Conservation (phyloP, 176 grass and related monocot genomes). For the bread wheat (Triticum aestivum) region DNA sequence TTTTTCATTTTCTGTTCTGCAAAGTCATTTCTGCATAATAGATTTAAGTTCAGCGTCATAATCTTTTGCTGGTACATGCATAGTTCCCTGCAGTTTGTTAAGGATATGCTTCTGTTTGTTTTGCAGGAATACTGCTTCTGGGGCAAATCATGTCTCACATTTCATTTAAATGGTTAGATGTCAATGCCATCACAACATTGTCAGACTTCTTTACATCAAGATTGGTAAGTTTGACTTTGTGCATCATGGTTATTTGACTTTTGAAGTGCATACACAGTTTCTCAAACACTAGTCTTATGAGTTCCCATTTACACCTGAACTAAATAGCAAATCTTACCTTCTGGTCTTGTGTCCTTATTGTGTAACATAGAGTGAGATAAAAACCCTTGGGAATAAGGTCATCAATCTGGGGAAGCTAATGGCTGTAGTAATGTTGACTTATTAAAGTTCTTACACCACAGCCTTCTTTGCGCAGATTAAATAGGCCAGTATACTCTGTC, state of each 20-base stretch:
- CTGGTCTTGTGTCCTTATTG: constrained; percentile 10
- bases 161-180: constrained; percentile 61
- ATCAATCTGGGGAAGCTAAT: constrained; percentile 19
- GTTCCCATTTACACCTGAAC: background rate
- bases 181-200: constrained; percentile 56
- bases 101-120: constrained; percentile 21
- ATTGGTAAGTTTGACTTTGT: constrained; percentile 63
- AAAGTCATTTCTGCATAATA: constrained; percentile 12
- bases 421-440: background rate
- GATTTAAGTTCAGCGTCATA: constrained; percentile 6
- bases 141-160: constrained; percentile 67
- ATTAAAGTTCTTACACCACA: background rate
- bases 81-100: constrained; percentile 5
- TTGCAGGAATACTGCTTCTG: constrained; percentile 71
- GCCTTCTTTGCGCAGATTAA: constrained; percentile 10
- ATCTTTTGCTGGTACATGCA: background rate
- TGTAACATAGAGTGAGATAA: constrained; percentile 12
- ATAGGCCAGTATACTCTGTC: background rate
- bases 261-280: constrained; percentile 11
- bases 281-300: background rate
- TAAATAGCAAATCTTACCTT: constrained; percentile 18
- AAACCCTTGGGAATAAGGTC: background rate
- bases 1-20: background rate
- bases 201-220: constrained; percentile 90
- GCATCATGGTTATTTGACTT: constrained; percentile 25